A percentile compares a stretch with the other conserved stretches of the same genome.
phyloP scores from a whole-genome alignment of 1,284 basidiomycete species.

The Dichomitus squalens region DNA sequence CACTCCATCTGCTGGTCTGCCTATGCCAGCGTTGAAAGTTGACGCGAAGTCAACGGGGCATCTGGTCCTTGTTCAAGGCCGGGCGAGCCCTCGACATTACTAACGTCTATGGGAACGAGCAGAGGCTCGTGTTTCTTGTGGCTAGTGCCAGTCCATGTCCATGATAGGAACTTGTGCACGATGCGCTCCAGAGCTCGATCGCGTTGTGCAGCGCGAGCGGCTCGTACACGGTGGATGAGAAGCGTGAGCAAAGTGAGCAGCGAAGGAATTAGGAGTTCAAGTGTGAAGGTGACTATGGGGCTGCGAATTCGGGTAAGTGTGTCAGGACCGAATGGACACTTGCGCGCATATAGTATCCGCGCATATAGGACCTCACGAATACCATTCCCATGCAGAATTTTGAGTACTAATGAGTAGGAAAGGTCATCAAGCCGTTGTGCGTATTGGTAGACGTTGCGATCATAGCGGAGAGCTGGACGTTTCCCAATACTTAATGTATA shows the following conservation, averaged over 20 bases:
- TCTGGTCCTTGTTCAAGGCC: conserved; percentile 34
- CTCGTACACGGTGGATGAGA: conserved; percentile 77
- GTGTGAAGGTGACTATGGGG: conserved; percentile 77
- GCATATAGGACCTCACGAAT: conserved; percentile 76
- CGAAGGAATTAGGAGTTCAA: conserved; percentile 81
- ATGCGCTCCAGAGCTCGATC: conserved; percentile 81
- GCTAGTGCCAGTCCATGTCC: conserved; percentile 75
- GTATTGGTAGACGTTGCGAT: conserved; percentile 75
- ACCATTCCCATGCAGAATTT: conserved; percentile 84
- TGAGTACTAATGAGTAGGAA: conserved; percentile 81
- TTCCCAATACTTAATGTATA: conserved; percentile 74
- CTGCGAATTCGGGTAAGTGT: conserved; percentile 38
- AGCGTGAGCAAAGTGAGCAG: conserved; percentile 81
- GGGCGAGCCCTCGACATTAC: conserved; percentile 27
- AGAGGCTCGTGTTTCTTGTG: conserved; percentile 70
- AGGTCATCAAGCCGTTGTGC: conserved; percentile 69
- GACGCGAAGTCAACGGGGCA: conserved; percentile 29
- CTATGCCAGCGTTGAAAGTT: conserved; percentile 56
- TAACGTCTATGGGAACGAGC: conserved; percentile 32
- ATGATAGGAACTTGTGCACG: conserved; percentile 75
- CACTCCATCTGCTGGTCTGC: conserved; percentile 80
- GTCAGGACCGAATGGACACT: background rate
- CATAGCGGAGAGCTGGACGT: conserved; percentile 56
- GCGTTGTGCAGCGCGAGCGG: conserved; percentile 72
- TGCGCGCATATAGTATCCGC: conserved; percentile 1